Evolutionary conservation across 371 early-diverging fungal species (phyloP).

Genomic region (Massospora cicadina): DNA sequence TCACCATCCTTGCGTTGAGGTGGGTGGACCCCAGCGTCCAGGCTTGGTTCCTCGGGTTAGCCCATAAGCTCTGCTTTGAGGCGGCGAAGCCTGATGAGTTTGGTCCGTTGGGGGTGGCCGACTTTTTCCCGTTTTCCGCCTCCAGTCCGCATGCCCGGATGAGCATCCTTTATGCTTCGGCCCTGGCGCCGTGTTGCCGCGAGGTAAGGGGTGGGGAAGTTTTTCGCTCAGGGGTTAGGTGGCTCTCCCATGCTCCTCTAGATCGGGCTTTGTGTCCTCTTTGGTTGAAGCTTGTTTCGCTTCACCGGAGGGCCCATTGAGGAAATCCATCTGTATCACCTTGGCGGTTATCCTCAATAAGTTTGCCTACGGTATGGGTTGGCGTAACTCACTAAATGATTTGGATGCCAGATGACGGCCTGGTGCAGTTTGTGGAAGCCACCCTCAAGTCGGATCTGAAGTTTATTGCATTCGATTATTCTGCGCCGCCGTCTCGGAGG

Average conservation of each 20-base stretch:
- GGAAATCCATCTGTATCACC: background rate
- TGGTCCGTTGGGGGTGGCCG: background rate
- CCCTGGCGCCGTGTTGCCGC: background rate
- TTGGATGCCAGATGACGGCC: slow-evolving; percentile 8
- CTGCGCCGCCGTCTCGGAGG: background rate
- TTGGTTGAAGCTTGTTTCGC: background rate
- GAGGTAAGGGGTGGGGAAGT: background rate
- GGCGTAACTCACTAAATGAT: background rate
- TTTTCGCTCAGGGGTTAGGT: background rate
- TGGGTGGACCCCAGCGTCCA: background rate
- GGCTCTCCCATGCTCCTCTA: background rate
- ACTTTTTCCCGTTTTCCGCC: background rate
- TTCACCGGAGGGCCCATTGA: background rate
- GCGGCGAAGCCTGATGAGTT: background rate
- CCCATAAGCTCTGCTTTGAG: background rate
- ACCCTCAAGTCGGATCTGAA: background rate
- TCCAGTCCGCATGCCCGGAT: background rate
- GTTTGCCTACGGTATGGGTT: background rate
- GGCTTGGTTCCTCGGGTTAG: background rate
- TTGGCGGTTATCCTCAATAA: background rate
- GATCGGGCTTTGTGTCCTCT: background rate
- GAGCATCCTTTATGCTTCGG: background rate
- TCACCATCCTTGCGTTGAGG: background rate
- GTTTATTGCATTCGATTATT: background rate
- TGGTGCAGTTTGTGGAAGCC: background rate